A percentile compares a stretch with the other conserved stretches of the same genome.
Conservation (phyloP, 1,284 basidiomycete species). For the Mycena sp. region DNA sequence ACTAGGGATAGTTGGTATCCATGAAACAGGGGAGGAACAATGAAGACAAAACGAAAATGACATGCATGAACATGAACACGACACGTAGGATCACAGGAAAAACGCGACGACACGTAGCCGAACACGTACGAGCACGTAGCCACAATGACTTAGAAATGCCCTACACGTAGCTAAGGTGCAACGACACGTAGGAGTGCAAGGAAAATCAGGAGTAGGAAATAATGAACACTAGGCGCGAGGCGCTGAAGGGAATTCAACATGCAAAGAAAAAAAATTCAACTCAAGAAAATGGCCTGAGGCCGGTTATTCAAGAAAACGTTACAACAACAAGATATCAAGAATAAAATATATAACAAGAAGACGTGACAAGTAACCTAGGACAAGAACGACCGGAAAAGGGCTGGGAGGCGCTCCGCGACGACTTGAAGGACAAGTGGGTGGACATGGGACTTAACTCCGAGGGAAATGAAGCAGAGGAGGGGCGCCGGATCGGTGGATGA, state of each 20-base stretch:
- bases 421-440: neutral
- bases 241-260: neutral
- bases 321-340: neutral
- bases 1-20: slow-evolving; percentile 10
- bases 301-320: neutral
- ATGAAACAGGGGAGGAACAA: slow-evolving; percentile 4
- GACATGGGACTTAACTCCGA: neutral
- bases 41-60: neutral
- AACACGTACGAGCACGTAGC: neutral
- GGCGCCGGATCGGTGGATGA: neutral
- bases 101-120: neutral
- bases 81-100: neutral
- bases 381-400: neutral
- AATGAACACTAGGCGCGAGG: neutral
- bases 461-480: neutral
- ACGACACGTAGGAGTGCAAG: neutral
- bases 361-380: neutral
- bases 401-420: neutral
- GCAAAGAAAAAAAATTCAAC: neutral
- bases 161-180: neutral
- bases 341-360: neutral
- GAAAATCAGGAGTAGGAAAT: neutral
- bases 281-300: neutral
- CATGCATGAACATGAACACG: too few species aligned
- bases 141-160: neutral